Conservation (phyloP, 495 filamentous ascomycete species). For the Daldinia grandis region DNA sequence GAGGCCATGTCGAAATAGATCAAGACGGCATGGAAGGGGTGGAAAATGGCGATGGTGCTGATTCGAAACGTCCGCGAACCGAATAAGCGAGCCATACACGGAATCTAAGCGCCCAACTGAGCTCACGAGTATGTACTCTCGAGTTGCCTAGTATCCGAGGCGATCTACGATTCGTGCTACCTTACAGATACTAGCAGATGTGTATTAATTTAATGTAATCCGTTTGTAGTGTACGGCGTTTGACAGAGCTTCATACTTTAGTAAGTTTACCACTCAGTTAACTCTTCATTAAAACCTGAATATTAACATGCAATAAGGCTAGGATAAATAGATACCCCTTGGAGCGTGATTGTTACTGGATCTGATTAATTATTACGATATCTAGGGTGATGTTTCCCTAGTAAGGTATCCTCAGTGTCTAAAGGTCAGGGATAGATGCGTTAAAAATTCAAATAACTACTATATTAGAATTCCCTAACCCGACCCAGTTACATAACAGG, state of each 20-base stretch:
- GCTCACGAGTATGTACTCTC: neutral
- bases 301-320: constrained; percentile 1
- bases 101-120: neutral
- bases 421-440: neutral
- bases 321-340: constrained; percentile 6
- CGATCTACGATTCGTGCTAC: neutral
- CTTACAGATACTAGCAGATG: neutral
- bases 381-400: neutral
- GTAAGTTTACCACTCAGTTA: neutral
- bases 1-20: constrained; percentile 51
- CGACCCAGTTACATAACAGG: neutral
- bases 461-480: constrained; percentile 11
- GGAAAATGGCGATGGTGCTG: constrained; percentile 44
- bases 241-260: neutral
- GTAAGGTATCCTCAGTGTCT: neutral
- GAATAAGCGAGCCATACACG: constrained; percentile 37
- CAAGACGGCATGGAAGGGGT: constrained; percentile 43
- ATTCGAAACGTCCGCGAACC: constrained; percentile 52
- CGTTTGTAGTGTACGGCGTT: neutral
- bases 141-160: neutral
- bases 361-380: neutral
- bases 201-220: neutral
- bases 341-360: neutral
- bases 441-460: neutral
- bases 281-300: neutral